A percentile compares a stretch with the other conserved stretches of the same genome.
phyloP scores from a whole-genome alignment of 768 basidiomycete species.

The Boletus sensibilis region DNA sequence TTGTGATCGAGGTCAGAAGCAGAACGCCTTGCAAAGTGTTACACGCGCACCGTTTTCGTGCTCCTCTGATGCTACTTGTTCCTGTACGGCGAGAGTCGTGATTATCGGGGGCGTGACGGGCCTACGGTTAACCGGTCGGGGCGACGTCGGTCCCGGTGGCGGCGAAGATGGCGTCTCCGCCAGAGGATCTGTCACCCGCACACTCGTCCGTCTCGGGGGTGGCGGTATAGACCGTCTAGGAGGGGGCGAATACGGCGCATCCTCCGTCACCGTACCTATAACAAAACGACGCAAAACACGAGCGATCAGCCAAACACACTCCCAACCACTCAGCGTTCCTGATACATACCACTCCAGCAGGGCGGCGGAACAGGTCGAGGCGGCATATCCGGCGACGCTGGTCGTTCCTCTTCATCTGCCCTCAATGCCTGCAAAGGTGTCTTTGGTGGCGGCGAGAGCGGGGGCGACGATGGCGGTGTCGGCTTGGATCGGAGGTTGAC shows the following conservation, averaged over 20 bases:
- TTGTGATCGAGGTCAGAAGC: background rate
- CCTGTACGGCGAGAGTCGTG: conserved; percentile 16
- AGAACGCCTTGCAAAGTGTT: background rate
- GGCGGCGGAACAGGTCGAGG: conserved; percentile 33
- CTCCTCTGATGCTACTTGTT: conserved; percentile 6
- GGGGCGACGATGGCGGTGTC: conserved; percentile 14
- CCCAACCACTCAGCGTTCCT: background rate
- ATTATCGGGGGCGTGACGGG: conserved; percentile 27
- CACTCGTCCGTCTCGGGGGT: conserved; percentile 27
- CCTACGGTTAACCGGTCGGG: conserved; percentile 12
- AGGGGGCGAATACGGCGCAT: conserved; percentile 4
- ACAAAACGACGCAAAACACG: background rate
- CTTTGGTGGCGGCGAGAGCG: conserved; percentile 16
- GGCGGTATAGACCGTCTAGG: conserved; percentile 23
- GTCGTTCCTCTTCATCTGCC: conserved; percentile 24
- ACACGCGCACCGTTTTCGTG: conserved; percentile 9
- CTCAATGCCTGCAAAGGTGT: conserved; percentile 10
- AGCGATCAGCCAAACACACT: conserved; percentile 1
- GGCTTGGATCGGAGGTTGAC: conserved; percentile 27
- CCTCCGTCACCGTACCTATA: conserved; percentile 17
- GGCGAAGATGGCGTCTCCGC: conserved; percentile 14
- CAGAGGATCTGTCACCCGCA: conserved; percentile 7
- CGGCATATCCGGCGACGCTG: conserved; percentile 30
- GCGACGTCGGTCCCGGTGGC: conserved; percentile 20
- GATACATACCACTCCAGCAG: conserved; percentile 27